Conservation (phyloP, 129 eudicot species). For the Smallanthus sonchifolius region DNA sequence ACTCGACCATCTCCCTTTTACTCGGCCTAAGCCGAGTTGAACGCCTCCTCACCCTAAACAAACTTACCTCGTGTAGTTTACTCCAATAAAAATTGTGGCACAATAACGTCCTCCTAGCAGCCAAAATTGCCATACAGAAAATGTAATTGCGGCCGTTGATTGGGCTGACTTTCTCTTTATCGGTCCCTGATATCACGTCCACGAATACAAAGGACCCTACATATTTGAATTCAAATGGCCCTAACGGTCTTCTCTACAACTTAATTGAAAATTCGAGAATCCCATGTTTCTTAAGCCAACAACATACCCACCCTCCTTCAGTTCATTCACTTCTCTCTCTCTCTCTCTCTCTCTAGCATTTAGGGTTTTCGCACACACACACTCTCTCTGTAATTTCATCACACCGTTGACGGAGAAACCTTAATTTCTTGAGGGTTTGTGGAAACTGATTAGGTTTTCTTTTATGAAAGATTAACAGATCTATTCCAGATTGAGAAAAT, state of each 20-base stretch:
- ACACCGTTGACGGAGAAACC: background rate
- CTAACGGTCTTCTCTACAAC: constrained; percentile 40
- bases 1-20: too few species aligned
- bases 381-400: background rate
- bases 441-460: too few species aligned
- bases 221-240: constrained; percentile 30
- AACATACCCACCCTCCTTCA: too few species aligned
- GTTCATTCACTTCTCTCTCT: background rate
- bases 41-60: too few species aligned
- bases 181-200: constrained; percentile 21
- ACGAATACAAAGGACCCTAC: constrained; percentile 20
- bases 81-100: too few species aligned
- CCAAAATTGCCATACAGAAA: background rate
- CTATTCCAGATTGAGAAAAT: constrained; percentile 19
- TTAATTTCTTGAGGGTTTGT: constrained; percentile 9
- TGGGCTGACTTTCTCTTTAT: constrained; percentile 9
- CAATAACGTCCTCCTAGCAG: background rate
- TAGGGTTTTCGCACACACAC: constrained; percentile 13
- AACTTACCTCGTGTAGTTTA: too few species aligned
- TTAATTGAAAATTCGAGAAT: constrained; percentile 20
- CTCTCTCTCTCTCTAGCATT: background rate
- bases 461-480: constrained; percentile 26
- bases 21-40: too few species aligned
- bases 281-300: background rate
- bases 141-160: constrained; percentile 20